Evolutionary conservation across 257 asterid species (phyloP).

Genomic region (Capsicum rhomboideum): DNA sequence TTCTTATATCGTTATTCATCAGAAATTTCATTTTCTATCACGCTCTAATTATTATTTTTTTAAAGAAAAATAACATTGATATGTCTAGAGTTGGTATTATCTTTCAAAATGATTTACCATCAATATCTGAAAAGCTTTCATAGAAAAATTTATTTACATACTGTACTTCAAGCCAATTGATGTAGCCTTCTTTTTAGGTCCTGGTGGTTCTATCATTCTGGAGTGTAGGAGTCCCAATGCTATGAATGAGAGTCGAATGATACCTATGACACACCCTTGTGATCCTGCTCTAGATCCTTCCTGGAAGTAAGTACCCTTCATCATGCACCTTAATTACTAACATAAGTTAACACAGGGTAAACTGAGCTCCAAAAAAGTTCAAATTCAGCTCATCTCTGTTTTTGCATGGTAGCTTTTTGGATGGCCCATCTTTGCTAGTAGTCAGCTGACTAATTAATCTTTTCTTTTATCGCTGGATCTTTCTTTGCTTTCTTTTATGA

Average conservation of each 20-base stretch:
- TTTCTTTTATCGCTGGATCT: background rate
- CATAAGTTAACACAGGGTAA: background rate
- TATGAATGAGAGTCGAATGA: constrained; percentile 9
- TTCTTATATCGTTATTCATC: too few relatives aligned
- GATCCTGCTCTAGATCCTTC: constrained; percentile 34
- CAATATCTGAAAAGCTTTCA: too few relatives aligned
- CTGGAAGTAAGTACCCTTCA: constrained; percentile 50
- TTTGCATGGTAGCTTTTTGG: too few relatives aligned
- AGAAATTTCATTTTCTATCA: too few relatives aligned
- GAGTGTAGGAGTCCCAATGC: constrained; percentile 11
- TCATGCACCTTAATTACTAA: background rate
- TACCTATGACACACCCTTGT: constrained; percentile 5
- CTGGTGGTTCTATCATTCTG: constrained; percentile 1
- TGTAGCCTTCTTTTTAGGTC: constrained; percentile 21
- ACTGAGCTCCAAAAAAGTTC: background rate
- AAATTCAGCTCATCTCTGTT: background rate
- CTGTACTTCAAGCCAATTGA: background rate
- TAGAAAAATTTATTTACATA: too few relatives aligned
- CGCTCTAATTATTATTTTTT: too few relatives aligned
- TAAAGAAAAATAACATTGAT: too few relatives aligned
- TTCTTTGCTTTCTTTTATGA: too few relatives aligned
- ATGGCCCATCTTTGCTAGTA: background rate
- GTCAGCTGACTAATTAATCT: background rate
- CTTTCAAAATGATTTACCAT: too few relatives aligned
- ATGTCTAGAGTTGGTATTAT: too few relatives aligned